Percentiles rank a stretch among this genome's conserved stretches.
phyloP scores from a whole-genome alignment of 2,329 filamentous ascomycete genomes.

The Septoria petroselini region DNA sequence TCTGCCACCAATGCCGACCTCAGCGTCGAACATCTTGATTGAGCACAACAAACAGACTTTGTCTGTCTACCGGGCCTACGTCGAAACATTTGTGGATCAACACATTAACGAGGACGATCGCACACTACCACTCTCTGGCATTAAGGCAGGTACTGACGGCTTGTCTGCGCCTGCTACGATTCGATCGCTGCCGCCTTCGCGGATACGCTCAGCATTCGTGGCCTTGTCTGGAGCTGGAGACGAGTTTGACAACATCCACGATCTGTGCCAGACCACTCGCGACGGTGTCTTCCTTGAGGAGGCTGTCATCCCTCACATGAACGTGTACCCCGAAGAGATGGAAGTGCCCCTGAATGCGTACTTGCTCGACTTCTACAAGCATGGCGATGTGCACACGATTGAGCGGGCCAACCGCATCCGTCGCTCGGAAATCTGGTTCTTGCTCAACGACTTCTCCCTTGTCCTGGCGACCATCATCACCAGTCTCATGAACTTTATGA shows the following conservation, averaged over 20 bases:
- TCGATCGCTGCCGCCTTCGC: slow-evolving; percentile 41
- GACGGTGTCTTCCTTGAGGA: slow-evolving; percentile 72
- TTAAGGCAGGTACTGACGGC: slow-evolving; percentile 43
- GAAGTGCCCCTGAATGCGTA: slow-evolving; percentile 62
- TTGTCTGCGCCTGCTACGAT: slow-evolving; percentile 27
- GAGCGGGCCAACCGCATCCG: slow-evolving; percentile 65
- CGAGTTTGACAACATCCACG: slow-evolving; percentile 60
- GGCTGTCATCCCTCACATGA: slow-evolving; percentile 66
- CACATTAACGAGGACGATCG: slow-evolving; percentile 56
- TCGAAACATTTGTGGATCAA: slow-evolving; percentile 65
- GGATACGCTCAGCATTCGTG: slow-evolving; percentile 64
- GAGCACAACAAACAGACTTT: slow-evolving; percentile 65
- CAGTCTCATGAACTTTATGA: slow-evolving; percentile 58
- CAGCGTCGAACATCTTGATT: slow-evolving; percentile 56
- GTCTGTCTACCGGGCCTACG: slow-evolving; percentile 65
- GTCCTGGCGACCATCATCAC: slow-evolving; percentile 70
- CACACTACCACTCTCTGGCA: slow-evolving; percentile 57
- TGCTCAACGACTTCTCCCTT: slow-evolving; percentile 63
- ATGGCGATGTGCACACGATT: slow-evolving; percentile 62
- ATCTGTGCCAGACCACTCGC: slow-evolving; percentile 64
- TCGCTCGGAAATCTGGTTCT: slow-evolving; percentile 67
- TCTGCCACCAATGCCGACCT: slow-evolving; percentile 60
- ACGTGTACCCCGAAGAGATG: slow-evolving; percentile 57
- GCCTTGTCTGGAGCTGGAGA: slow-evolving; percentile 68
- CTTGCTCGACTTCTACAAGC: slow-evolving; percentile 73